phyloP scores from a whole-genome alignment of 2,329 filamentous ascomycete genomes.

The Furcasterigmium sp. region DNA sequence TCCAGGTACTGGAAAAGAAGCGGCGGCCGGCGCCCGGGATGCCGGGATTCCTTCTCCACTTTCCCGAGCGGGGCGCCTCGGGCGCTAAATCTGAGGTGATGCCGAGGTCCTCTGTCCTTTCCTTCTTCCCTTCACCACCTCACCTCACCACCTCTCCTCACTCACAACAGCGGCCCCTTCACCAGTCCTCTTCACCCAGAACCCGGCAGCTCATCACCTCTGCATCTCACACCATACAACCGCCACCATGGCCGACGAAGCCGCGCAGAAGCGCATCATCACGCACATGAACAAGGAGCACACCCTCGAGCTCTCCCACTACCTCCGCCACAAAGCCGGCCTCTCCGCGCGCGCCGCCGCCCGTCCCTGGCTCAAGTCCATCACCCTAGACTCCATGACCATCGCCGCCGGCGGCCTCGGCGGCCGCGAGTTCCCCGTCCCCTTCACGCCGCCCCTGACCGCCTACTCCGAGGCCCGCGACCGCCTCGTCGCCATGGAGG shows the following conservation, averaged over 20 bases:
- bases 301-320: constrained; percentile 65
- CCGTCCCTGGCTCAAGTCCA: constrained; percentile 57
- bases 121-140: too few species aligned
- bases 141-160: too few species aligned
- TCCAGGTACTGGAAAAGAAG: too few species aligned
- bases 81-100: too few species aligned
- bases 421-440: constrained; percentile 44
- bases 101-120: too few species aligned
- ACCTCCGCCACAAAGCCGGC: constrained; percentile 66
- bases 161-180: too few species aligned
- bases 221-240: too few species aligned
- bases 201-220: too few species aligned
- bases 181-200: too few species aligned
- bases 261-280: constrained; percentile 40
- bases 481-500: constrained; percentile 66
- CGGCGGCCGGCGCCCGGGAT: too few species aligned
- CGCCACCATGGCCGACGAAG: constrained; percentile 3
- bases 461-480: constrained; percentile 62
- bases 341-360: constrained; percentile 51
- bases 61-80: too few species aligned
- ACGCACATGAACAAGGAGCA: constrained; percentile 88
- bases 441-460: constrained; percentile 66
- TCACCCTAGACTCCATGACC: constrained; percentile 58
- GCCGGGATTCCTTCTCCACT: too few species aligned
- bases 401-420: constrained; percentile 41